These are phyloP conservation scores for Rhizoclosmatium sp. DNA, from an alignment of 192 early-diverging fungal species.

Conservation along the genomic window DNA sequence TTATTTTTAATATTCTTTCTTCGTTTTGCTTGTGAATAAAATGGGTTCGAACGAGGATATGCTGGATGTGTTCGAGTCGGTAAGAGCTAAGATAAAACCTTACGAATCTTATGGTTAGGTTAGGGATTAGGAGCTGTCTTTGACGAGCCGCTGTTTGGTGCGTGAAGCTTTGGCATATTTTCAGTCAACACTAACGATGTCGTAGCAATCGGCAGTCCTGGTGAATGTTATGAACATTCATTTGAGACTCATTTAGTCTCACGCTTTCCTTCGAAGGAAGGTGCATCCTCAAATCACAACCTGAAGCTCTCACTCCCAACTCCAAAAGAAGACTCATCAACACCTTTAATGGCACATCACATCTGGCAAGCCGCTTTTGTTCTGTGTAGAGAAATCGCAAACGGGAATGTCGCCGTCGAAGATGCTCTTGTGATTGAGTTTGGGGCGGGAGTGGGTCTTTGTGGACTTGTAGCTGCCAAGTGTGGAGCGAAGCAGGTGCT, in stretches of 20 bases:
- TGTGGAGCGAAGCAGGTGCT: slow-evolving; percentile 34
- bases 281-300: background rate
- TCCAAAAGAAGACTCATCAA: slow-evolving; percentile 4
- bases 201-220: slow-evolving; percentile 22
- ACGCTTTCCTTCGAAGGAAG: background rate
- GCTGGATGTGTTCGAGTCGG: slow-evolving; percentile 24
- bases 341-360: slow-evolving; percentile 35
- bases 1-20: background rate
- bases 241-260: slow-evolving; percentile 9
- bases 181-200: background rate
- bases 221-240: background rate
- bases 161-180: background rate
- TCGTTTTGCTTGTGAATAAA: background rate
- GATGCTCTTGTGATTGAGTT: slow-evolving; percentile 21
- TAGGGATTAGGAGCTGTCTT: slow-evolving; percentile 26
- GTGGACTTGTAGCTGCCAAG: slow-evolving; percentile 1
- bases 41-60: background rate
- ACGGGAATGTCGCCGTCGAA: slow-evolving; percentile 6
- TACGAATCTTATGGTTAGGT: background rate
- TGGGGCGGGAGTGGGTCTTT: slow-evolving; percentile 29
- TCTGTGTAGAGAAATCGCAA: slow-evolving; percentile 2
- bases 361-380: slow-evolving; percentile 28
- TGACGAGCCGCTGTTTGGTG: slow-evolving; percentile 39
- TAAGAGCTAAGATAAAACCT: background rate
- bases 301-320: background rate